These are phyloP conservation scores for Leccinum ochraceum DNA, from an alignment of 768 basidiomycete genomes.

Conservation along the genomic window DNA sequence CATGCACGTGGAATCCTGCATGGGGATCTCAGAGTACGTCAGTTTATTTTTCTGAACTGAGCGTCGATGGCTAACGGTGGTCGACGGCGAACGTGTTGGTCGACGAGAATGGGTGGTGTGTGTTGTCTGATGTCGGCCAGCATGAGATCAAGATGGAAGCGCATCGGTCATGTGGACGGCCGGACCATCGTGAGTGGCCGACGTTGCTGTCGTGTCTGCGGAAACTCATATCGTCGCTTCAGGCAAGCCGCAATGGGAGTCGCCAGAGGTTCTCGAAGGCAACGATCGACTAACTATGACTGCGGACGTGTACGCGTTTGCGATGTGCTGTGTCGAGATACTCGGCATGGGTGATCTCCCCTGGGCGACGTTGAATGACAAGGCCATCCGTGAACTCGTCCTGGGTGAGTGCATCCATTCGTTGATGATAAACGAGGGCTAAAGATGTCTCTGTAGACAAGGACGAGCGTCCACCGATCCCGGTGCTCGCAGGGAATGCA, in stretches of 20 bases:
- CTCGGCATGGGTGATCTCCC: conserved; percentile 62
- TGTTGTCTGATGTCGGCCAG: no score
- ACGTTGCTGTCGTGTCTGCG: background rate
- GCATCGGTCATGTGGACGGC: no score
- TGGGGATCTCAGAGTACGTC: conserved; percentile 74
- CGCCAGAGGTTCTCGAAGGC: conserved; percentile 64
- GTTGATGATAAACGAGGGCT: conserved; percentile 4
- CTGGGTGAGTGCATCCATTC: conserved; percentile 39
- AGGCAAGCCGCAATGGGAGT: conserved; percentile 48
- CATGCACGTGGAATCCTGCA: conserved; percentile 70
- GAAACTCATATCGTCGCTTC: background rate
- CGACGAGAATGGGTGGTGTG: conserved; percentile 13
- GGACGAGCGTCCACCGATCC: conserved; percentile 52
- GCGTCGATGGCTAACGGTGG: background rate
- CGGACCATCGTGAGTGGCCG: no score
- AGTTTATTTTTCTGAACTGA: background rate
- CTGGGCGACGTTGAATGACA: conserved; percentile 54
- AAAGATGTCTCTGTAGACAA: conserved; percentile 38
- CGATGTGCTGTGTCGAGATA: conserved; percentile 65
- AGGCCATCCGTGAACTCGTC: conserved; percentile 51
- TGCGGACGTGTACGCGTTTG: conserved; percentile 70
- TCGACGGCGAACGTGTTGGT: conserved; percentile 69
- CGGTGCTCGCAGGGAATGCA: conserved; percentile 34
- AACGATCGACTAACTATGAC: conserved; percentile 47
- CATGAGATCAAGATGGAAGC: no score